phyloP scores from a whole-genome alignment of 345 rosid genomes.

The Combretum micranthum region DNA sequence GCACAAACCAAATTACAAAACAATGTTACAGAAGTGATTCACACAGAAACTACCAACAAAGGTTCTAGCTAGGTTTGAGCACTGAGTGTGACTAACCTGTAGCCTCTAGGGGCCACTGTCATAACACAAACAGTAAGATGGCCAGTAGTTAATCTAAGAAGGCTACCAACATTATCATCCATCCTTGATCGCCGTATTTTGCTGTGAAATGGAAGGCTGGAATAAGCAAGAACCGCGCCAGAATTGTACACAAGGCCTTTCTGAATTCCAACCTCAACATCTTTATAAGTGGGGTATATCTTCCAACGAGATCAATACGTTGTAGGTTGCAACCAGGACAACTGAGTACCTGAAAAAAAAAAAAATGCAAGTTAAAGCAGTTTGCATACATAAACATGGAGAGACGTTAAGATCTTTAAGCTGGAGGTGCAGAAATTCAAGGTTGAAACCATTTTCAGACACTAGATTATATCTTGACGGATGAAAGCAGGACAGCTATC shows the following conservation, averaged over 20 bases:
- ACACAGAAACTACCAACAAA: neutral
- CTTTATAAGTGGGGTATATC: neutral
- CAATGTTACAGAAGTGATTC: neutral
- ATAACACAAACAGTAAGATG: constrained; percentile 79
- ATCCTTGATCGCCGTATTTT: constrained; percentile 31
- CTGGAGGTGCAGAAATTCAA: too few relatives aligned
- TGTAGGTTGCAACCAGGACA: neutral
- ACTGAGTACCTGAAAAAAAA: too few relatives aligned
- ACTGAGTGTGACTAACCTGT: constrained; percentile 32
- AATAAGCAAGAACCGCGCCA: neutral
- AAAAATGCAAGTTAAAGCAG: neutral
- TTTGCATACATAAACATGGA: too few relatives aligned
- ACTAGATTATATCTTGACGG: too few relatives aligned
- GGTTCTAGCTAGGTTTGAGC: neutral
- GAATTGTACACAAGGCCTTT: neutral
- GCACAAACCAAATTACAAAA: constrained; percentile 9
- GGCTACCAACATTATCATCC: constrained; percentile 72
- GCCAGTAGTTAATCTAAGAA: constrained; percentile 72
- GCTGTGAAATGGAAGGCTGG: constrained; percentile 1
- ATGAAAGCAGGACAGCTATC: too few relatives aligned
- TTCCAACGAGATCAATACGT: neutral
- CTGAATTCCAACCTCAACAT: neutral
- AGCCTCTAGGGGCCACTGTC: constrained; percentile 75
- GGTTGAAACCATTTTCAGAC: too few relatives aligned
- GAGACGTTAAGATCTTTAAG: too few relatives aligned